phyloP scores from a whole-genome alignment of 2,329 filamentous ascomycete species.

The Exophiala lecanii-corni region DNA sequence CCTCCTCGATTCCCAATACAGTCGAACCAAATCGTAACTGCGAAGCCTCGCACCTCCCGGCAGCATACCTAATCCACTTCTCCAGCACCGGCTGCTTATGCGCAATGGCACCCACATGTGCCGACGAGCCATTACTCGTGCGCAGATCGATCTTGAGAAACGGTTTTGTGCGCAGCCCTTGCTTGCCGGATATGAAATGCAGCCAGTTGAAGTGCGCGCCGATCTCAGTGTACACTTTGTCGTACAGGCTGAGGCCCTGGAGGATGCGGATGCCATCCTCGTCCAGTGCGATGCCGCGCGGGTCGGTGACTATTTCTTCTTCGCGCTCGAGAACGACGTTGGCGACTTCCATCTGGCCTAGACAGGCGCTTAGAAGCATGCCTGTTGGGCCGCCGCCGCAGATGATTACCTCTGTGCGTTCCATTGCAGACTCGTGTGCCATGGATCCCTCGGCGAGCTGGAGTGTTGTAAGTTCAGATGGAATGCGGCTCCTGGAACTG shows the following conservation, averaged over 20 bases:
- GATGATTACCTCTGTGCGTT: conserved; percentile 29
- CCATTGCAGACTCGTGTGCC: too few relatives aligned
- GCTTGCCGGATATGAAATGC: conserved; percentile 21
- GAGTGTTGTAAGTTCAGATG: too few relatives aligned
- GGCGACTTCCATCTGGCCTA: conserved; percentile 25
- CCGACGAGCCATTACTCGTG: conserved; percentile 29
- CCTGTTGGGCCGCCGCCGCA: conserved; percentile 32
- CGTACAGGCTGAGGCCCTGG: conserved; percentile 31
- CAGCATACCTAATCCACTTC: conserved; percentile 23
- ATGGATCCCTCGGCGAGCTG: too few relatives aligned
- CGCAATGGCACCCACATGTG: conserved; percentile 30
- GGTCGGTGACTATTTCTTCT: conserved; percentile 31
- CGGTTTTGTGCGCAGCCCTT: conserved; percentile 9
- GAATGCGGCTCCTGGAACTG: too few relatives aligned
- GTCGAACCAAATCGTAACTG: conserved; percentile 18
- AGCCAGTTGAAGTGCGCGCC: conserved; percentile 14
- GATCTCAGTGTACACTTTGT: conserved; percentile 29
- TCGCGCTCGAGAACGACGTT: conserved; percentile 31
- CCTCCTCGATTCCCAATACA: conserved; percentile 15
- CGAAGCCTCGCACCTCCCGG: conserved; percentile 11
- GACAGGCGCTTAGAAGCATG: conserved; percentile 28
- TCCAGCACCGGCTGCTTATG: conserved; percentile 32
- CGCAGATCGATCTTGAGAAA: conserved; percentile 19
- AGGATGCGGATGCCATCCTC: conserved; percentile 32
- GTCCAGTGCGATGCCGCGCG: conserved; percentile 31